phyloP scores from a whole-genome alignment of 2,329 filamentous ascomycete species.

The Neonectria punicea region DNA sequence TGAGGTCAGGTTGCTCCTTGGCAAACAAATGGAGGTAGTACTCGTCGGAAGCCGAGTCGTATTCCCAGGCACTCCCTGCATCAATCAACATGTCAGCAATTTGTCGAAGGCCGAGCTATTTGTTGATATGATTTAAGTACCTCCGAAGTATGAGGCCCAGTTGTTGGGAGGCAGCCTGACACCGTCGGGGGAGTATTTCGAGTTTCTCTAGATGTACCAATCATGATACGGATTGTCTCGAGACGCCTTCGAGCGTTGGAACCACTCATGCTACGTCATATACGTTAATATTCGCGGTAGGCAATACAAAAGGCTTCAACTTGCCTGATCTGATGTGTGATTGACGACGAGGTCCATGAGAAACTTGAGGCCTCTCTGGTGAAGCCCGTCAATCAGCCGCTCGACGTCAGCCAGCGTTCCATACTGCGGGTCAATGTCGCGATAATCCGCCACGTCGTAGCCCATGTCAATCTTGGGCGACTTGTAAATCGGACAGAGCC shows the following conservation, averaged over 20 bases:
- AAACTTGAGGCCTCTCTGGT: slow-evolving; percentile 49
- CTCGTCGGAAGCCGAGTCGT: slow-evolving; percentile 72
- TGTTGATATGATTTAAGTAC: slow-evolving; percentile 10
- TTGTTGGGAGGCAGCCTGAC: slow-evolving; percentile 55
- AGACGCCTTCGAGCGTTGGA: slow-evolving; percentile 63
- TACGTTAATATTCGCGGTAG: too few species aligned
- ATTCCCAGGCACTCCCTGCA: slow-evolving; percentile 65
- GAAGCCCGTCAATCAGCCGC: slow-evolving; percentile 66
- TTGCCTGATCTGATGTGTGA: slow-evolving; percentile 33
- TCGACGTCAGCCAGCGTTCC: slow-evolving; percentile 75
- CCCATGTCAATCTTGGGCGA: slow-evolving; percentile 70
- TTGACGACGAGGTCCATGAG: slow-evolving; percentile 46
- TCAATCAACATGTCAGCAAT: too few species aligned
- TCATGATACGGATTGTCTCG: slow-evolving; percentile 61
- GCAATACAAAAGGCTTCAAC: too few species aligned
- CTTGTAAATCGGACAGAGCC: slow-evolving; percentile 44
- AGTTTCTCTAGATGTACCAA: slow-evolving; percentile 66
- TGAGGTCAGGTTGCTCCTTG: slow-evolving; percentile 56
- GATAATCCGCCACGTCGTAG: slow-evolving; percentile 72
- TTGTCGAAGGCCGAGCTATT: too few species aligned
- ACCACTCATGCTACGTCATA: slow-evolving; percentile 61
- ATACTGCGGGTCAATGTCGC: slow-evolving; percentile 57
- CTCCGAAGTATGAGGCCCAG: slow-evolving; percentile 54
- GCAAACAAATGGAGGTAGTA: slow-evolving; percentile 84
- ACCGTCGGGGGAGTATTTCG: slow-evolving; percentile 50